Conservation (phyloP, 192 early-diverging fungal species). For the Fimicolochytrium jonesii region DNA sequence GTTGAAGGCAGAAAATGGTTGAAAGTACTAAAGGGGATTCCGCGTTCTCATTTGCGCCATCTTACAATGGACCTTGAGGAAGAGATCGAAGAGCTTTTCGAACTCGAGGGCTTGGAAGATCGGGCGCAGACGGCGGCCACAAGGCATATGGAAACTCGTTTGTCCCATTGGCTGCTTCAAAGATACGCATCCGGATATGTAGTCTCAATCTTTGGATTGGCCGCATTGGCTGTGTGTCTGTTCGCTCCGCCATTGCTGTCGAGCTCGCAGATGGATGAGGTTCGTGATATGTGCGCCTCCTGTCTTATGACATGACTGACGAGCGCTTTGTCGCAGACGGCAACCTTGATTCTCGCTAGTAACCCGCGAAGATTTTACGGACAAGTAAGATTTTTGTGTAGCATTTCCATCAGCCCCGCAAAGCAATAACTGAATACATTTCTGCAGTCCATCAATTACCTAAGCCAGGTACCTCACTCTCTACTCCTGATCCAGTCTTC, state of each 20-base stretch:
- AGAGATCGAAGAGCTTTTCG: slow-evolving; percentile 3
- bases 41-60: not conserved
- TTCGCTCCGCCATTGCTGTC: not conserved
- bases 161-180: not conserved
- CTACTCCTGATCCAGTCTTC: too few relatives aligned
- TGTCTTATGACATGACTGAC: too few relatives aligned
- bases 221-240: not conserved
- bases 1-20: not conserved
- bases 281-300: not conserved
- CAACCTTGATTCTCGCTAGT: too few relatives aligned
- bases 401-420: too few relatives aligned
- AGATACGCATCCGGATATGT: not conserved
- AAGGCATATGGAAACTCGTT: not conserved
- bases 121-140: not conserved
- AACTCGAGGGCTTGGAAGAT: not conserved
- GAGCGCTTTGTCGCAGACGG: too few relatives aligned
- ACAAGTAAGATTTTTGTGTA: too few relatives aligned
- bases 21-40: not conserved
- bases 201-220: not conserved
- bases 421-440: too few relatives aligned
- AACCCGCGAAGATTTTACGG: too few relatives aligned
- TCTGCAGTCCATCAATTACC: too few relatives aligned
- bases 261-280: not conserved
- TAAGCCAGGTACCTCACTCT: too few relatives aligned
- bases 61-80: not conserved